Percentiles rank a stretch among this genome's conserved stretches.
phyloP scores from a whole-genome alignment of 2,329 filamentous ascomycete species.

The Metarhizium humberi region DNA sequence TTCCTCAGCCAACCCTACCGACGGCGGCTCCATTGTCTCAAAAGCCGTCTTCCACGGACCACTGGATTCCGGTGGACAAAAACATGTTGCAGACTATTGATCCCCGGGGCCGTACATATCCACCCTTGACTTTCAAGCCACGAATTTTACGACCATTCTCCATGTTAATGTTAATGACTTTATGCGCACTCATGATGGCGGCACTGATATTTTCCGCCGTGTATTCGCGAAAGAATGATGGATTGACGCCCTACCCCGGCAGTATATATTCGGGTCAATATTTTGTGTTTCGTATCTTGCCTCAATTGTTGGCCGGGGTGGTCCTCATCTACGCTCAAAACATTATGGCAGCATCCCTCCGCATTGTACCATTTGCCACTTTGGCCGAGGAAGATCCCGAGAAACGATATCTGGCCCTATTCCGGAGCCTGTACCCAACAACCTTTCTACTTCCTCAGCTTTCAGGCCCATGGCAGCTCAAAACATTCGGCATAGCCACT shows the following conservation, averaged over 20 bases:
- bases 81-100: constrained; percentile 25
- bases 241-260: constrained; percentile 58
- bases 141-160: constrained; percentile 58
- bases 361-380: constrained; percentile 68
- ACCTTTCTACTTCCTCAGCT: constrained; percentile 54
- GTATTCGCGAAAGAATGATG: constrained; percentile 52
- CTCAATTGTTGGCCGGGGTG: constrained; percentile 63
- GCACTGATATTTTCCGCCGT: constrained; percentile 65
- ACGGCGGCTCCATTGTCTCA: background rate
- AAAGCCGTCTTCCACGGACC: constrained; percentile 6
- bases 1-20: constrained; percentile 1
- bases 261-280: constrained; percentile 64
- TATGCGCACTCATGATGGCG: constrained; percentile 61
- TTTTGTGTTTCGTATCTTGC: constrained; percentile 79
- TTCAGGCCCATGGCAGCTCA: constrained; percentile 56
- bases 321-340: constrained; percentile 71
- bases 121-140: constrained; percentile 60
- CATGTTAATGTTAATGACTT: constrained; percentile 48
- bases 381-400: constrained; percentile 57
- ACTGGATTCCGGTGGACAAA: constrained; percentile 26
- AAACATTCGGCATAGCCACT: constrained; percentile 55
- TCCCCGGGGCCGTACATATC: constrained; percentile 28
- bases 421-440: constrained; percentile 58
- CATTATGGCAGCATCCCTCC: constrained; percentile 63
- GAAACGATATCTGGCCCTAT: constrained; percentile 55